These are phyloP conservation scores for Neurospora tetrasperma DNA, from an alignment of 495 filamentous ascomycete species.

Conservation along the genomic window DNA sequence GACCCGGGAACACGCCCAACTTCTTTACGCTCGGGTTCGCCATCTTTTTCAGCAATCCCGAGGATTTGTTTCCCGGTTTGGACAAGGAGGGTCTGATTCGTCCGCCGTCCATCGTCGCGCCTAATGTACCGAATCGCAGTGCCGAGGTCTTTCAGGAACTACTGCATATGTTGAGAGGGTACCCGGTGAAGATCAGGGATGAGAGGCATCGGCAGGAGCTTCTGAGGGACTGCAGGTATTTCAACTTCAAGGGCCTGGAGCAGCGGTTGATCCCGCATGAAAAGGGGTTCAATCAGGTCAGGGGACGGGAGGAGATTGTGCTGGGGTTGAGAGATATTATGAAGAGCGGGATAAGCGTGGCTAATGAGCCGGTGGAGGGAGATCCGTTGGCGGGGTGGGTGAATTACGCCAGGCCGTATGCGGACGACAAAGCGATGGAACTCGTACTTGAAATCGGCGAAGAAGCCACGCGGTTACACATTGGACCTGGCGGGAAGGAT, in stretches of 20 bases:
- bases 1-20: slow-evolving; percentile 79
- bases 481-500: slow-evolving; percentile 11
- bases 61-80: slow-evolving; percentile 79
- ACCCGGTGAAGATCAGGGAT: slow-evolving; percentile 66
- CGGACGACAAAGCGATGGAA: slow-evolving; percentile 61
- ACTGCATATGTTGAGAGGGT: slow-evolving; percentile 79
- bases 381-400: slow-evolving; percentile 49
- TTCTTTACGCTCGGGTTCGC: slow-evolving; percentile 93
- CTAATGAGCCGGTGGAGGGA: slow-evolving; percentile 28
- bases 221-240: slow-evolving; percentile 82
- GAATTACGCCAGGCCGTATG: slow-evolving; percentile 72
- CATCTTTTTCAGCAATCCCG: slow-evolving; percentile 72
- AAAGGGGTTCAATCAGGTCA: slow-evolving; percentile 64
- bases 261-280: slow-evolving; percentile 74
- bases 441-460: slow-evolving; percentile 70
- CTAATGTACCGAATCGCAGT: slow-evolving; percentile 56
- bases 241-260: slow-evolving; percentile 83
- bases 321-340: slow-evolving; percentile 77
- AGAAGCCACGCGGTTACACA: slow-evolving; percentile 56
- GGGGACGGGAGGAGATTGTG: slow-evolving; percentile 62
- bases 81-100: slow-evolving; percentile 72
- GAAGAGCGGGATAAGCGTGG: slow-evolving; percentile 68
- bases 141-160: slow-evolving; percentile 74
- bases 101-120: slow-evolving; percentile 59
- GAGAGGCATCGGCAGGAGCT: slow-evolving; percentile 71